Percentiles rank a stretch among this genome's conserved stretches.
Conservation (phyloP, 306 rosid genomes). For the Erythrophleum fordii region DNA sequence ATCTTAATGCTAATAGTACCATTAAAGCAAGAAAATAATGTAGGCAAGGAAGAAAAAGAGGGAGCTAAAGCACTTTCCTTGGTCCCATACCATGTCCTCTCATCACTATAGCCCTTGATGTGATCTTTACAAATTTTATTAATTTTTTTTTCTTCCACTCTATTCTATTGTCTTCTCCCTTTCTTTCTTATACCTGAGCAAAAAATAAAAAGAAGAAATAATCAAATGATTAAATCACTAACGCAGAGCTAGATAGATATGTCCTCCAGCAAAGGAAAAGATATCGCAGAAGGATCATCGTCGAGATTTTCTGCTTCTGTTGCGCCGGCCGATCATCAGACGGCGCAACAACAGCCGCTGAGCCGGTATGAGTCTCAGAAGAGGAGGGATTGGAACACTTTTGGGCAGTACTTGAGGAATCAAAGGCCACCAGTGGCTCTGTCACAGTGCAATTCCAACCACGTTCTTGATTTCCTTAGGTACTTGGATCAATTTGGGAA, state of each 20-base stretch:
- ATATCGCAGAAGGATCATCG: slow-evolving; percentile 53
- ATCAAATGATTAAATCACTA: slow-evolving; percentile 40
- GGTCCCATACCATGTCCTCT: slow-evolving; percentile 62
- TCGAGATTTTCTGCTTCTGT: slow-evolving; percentile 39
- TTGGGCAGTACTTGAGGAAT: slow-evolving; percentile 87
- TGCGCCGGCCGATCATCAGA: background rate
- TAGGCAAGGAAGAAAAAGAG: slow-evolving; percentile 52
- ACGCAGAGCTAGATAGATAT: slow-evolving; percentile 22
- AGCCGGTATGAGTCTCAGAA: slow-evolving; percentile 87
- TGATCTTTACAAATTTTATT: slow-evolving; percentile 37
- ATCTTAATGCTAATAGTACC: slow-evolving; percentile 52
- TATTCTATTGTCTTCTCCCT: slow-evolving; percentile 39
- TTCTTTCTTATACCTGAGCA: slow-evolving; percentile 20
- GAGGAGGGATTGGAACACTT: slow-evolving; percentile 90
- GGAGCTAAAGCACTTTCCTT: slow-evolving; percentile 57
- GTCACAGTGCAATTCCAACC: slow-evolving; percentile 73
- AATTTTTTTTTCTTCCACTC: slow-evolving; percentile 35
- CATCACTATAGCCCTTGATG: slow-evolving; percentile 47
- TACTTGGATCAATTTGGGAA: slow-evolving; percentile 87
- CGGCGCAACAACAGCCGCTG: slow-evolving; percentile 39
- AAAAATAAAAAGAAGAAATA: slow-evolving; percentile 31
- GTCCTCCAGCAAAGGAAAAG: slow-evolving; percentile 60
- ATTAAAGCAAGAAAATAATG: slow-evolving; percentile 65
- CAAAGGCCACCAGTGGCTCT: slow-evolving; percentile 82
- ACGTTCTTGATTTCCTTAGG: slow-evolving; percentile 79